Percentiles rank a stretch among this genome's conserved stretches.
Conservation (phyloP, 352 stramenopile genomes). For the Pythium sp. region DNA sequence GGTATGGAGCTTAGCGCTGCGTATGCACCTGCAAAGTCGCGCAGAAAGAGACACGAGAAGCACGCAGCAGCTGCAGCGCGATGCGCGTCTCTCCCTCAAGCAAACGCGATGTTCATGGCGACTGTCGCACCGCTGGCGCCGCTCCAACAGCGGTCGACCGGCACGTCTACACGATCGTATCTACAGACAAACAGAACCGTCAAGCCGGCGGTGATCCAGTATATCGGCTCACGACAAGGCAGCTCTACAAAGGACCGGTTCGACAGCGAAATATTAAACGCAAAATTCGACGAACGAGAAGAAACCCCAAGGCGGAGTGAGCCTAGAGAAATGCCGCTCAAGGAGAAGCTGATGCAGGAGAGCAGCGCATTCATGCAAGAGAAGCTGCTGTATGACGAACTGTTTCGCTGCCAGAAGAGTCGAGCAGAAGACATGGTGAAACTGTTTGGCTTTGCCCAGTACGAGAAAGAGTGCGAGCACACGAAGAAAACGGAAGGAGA, state of each 20-base stretch:
- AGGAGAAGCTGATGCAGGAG: conserved; percentile 3
- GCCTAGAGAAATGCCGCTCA: neutral
- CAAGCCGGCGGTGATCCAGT: neutral
- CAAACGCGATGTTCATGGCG: conserved; percentile 3
- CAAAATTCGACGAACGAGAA: neutral
- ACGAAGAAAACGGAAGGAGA: conserved; percentile 5
- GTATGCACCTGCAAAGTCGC: neutral
- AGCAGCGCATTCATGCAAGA: conserved; percentile 15
- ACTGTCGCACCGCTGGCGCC: neutral
- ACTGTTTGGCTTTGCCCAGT: conserved; percentile 8
- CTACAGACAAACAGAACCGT: conserved; percentile 5
- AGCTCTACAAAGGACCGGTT: neutral
- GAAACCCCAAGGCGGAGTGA: neutral
- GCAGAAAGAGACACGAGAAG: neutral
- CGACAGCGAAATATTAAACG: neutral
- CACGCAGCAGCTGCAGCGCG: neutral
- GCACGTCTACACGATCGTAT: neutral
- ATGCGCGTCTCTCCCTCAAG: neutral
- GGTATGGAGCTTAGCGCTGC: neutral
- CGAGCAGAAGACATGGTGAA: conserved; percentile 30
- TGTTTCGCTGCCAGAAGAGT: conserved; percentile 31
- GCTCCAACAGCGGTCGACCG: neutral
- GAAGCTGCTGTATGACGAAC: conserved; percentile 37
- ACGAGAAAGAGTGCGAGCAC: neutral
- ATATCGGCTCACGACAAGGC: neutral